Base-by-base conservation (phyloP, 148 eudicot genomes). In the Cornus florida region DNA sequence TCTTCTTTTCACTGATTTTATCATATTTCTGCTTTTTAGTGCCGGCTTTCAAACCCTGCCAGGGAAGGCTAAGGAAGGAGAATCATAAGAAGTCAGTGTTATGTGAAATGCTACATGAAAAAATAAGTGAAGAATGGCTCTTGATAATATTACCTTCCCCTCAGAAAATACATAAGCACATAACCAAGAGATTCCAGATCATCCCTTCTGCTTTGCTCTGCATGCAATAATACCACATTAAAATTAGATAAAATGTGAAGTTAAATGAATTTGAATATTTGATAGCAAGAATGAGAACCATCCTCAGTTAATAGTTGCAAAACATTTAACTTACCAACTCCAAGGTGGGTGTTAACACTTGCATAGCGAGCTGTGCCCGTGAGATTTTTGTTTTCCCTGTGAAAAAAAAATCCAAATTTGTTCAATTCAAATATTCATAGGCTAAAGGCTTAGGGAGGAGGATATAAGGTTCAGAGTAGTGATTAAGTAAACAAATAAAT, bases 361-460 rank as follows among this genome's bases (percentile, higher is more conserved):
- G 98, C 97, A 90, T 95, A 95, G 82, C 98, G 96, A 82, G 98
- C 98, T 66, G 98, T 95, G 50, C 98, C 98, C 0, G 98, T 95
- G 56, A 93, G 97, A 82, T 93, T 95, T 83, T 95, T 95, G 87
- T 95, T 95, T 86, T 95, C 98, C 87, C 98, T 95, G 90, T 53
- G 75, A 67, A 60, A 70, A 41, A 41, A 64, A 11, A 67, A 69
- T 43, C 31, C 53, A 43, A 59, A 60, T 57, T 67, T 56, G 68
- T 19, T 31, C 64, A 62, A 10, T 33, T 7, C 7, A 41, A 17
- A 46, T 11, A 46, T 14, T 31, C 66, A 76, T 11, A 60, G 32
- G 53, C 68, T 81, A 24, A 77, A 32, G 35, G 67, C 46, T 31
- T 19, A 72, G 41, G 41, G 39, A 70, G 39, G 64, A 22, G 9